Percentiles rank a stretch among this genome's conserved stretches.
phyloP scores from a whole-genome alignment of 2,329 filamentous ascomycete species.

The Xylaria digitata region DNA sequence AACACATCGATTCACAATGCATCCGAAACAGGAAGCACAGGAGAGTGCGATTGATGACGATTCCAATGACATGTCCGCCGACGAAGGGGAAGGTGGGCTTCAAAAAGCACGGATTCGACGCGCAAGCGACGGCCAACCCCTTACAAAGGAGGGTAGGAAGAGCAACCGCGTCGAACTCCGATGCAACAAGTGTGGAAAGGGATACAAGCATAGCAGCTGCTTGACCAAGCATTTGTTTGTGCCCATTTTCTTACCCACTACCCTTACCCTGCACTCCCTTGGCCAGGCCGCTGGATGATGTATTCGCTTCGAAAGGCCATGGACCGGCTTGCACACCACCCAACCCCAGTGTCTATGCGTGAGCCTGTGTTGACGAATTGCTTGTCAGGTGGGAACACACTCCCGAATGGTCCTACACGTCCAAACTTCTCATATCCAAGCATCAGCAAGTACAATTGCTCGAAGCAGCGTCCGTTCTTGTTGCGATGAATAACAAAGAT shows the following conservation, averaged over 20 bases:
- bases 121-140: constrained; percentile 88
- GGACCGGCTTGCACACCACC: constrained; percentile 46
- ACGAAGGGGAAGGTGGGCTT: constrained; percentile 62
- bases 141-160: constrained; percentile 83
- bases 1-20: constrained; percentile 63
- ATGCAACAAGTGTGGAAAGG: constrained; percentile 98
- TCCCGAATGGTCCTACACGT: constrained; percentile 96
- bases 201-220: constrained; percentile 99
- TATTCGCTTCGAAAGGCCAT: constrained; percentile 45
- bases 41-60: constrained; percentile 78
- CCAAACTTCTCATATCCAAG: constrained; percentile 98
- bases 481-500: constrained; percentile 79
- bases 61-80: constrained; percentile 66
- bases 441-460: constrained; percentile 98
- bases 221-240: constrained; percentile 99
- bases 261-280: constrained; percentile 51
- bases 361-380: constrained; percentile 52
- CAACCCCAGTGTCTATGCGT: constrained; percentile 46
- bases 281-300: constrained; percentile 46
- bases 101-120: constrained; percentile 65
- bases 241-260: constrained; percentile 66
- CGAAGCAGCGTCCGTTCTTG: constrained; percentile 94
- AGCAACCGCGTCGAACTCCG: constrained; percentile 85
- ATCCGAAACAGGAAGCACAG: constrained; percentile 61
- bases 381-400: constrained; percentile 96